Evolutionary conservation across 257 asterid species (phyloP).

Genomic region (Scutellaria baicalensis): DNA sequence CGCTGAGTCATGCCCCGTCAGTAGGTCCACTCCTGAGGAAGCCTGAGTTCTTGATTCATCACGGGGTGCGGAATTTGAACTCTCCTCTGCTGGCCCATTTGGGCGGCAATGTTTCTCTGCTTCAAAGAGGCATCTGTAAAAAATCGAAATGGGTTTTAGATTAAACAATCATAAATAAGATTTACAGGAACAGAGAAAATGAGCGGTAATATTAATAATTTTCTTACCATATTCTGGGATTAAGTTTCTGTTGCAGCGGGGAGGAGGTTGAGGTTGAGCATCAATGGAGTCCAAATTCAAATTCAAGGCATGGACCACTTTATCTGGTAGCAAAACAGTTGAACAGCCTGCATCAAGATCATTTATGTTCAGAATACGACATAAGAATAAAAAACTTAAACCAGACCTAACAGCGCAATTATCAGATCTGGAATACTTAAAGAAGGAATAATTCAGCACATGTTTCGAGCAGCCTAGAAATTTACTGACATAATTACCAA

Average conservation of each 20-base stretch:
- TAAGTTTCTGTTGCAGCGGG: slow-evolving; percentile 6
- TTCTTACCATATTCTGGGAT: slow-evolving; percentile 25
- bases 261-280: slow-evolving; percentile 7
- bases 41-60: slow-evolving; percentile 41
- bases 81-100: slow-evolving; percentile 24
- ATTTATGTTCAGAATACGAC: background rate
- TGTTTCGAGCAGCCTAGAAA: background rate
- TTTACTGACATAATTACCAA: background rate
- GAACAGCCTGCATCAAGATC: slow-evolving; percentile 35
- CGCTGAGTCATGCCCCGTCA: too few relatives aligned
- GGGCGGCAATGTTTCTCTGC: slow-evolving; percentile 2
- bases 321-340: slow-evolving; percentile 51
- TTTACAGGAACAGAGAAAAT: background rate
- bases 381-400: background rate
- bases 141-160: background rate
- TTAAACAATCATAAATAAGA: background rate
- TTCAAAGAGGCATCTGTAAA: slow-evolving; percentile 9
- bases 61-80: slow-evolving; percentile 10
- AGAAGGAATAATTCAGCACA: background rate
- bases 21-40: slow-evolving; percentile 84
- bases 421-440: background rate
- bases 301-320: slow-evolving; percentile 62
- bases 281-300: slow-evolving; percentile 36
- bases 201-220: background rate
- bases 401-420: background rate